Evolutionary conservation across 345 rosid species (phyloP), one percentile per base, ranked within the genome.

Genomic region (Corchorus capsularis): DNA sequence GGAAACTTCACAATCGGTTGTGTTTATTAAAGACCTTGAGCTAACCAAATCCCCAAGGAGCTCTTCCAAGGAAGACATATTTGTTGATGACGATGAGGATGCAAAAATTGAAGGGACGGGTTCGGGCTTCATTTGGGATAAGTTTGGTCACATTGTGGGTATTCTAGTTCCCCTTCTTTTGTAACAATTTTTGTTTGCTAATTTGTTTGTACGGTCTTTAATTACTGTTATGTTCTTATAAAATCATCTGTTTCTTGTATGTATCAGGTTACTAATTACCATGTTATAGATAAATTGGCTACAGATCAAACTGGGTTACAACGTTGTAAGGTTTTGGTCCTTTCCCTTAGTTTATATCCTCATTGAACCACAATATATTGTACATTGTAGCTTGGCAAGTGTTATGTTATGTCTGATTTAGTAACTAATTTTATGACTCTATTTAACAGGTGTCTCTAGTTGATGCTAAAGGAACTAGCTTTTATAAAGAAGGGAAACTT

Each of bases 121-220:
- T 63, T 93, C 98, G 0, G 98, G 97, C 73, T 95, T 95, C 82
- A 80, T 95, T 50, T 95, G 99, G 99, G 99, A 95, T 79, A 89
- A 84, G 78, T 84, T 88, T 83, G 99, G 99, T 75, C 99, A 93
- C 88, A 89, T 93, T 87, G 99, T 95, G 87, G 5, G 93, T 78
- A 74, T 63, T 27, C 27, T 27, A 27, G 1, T 27, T 63, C 73
- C 47, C 67, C 45, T 41, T 72, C 45, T 56, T 8, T 77, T 77
- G 27, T 45, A 45, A 45, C 8, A 1, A 8, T 45, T 45, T 6
- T 0, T 5, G 8, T 45, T 45, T 5, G 10, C 43, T 39, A 39
- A 39, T 1, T 39, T 39, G 43, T 39, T 27, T 27, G 27, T 27
- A 27, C 27, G 27, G 27, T 27, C 27, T 27, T 27, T 27, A 27